These are phyloP conservation scores for Neofusicoccum kwambonambiense DNA, from an alignment of 2,329 filamentous ascomycete species.

Conservation along the genomic window DNA sequence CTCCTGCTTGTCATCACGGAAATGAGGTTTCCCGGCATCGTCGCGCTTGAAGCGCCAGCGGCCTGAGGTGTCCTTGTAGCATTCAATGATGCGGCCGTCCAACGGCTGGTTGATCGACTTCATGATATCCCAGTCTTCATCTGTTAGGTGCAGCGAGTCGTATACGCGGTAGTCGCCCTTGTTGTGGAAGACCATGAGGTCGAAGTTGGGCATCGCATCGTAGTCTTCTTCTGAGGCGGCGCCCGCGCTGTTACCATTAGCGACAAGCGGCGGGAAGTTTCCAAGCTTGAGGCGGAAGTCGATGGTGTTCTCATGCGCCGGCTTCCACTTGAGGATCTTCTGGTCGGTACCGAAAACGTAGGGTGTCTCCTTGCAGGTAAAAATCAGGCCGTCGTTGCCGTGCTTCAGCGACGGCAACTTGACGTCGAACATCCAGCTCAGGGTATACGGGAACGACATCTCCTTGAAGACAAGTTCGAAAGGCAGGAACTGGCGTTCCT, in stretches of 20 bases:
- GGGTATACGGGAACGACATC: conserved; percentile 84
- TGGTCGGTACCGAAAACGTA: conserved; percentile 90
- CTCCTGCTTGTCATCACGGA: conserved; percentile 88
- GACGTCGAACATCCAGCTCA: conserved; percentile 74
- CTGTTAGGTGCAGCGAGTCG: conserved; percentile 40
- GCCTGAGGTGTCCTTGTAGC: conserved; percentile 71
- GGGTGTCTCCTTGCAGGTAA: conserved; percentile 84
- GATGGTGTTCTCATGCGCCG: conserved; percentile 89
- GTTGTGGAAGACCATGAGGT: conserved; percentile 69
- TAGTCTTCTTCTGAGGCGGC: conserved; percentile 76
- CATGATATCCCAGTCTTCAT: conserved; percentile 78
- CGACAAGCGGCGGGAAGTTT: conserved; percentile 70
- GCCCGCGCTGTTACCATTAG: conserved; percentile 45
- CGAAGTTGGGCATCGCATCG: conserved; percentile 71
- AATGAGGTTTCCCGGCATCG: conserved; percentile 60
- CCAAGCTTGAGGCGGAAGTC: conserved; percentile 79
- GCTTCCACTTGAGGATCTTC: conserved; percentile 98
- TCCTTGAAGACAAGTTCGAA: conserved; percentile 86
- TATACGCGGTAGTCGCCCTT: conserved; percentile 57
- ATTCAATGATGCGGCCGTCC: conserved; percentile 88
- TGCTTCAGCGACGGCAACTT: conserved; percentile 82
- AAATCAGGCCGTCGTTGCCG: conserved; percentile 95
- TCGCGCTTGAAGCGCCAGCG: conserved; percentile 72
- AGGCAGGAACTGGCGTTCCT: conserved; percentile 67
- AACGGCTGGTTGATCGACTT: conserved; percentile 73